A percentile compares a stretch with the other conserved stretches of the same genome.
phyloP scores from a whole-genome alignment of 2,329 filamentous ascomycete species.

The Exutisphaerella laricina region DNA sequence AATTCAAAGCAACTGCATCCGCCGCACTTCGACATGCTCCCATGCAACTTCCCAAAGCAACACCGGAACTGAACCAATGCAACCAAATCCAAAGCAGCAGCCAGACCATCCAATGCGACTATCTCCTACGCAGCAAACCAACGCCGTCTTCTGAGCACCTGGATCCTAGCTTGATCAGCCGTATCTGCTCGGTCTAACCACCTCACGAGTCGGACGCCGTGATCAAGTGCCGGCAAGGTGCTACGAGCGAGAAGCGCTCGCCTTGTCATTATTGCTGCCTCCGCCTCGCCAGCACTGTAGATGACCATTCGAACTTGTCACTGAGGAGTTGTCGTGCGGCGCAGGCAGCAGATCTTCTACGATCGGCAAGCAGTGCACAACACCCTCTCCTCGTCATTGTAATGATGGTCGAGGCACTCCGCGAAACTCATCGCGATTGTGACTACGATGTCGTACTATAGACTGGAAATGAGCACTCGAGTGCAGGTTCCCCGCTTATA shows the following conservation, averaged over 20 bases:
- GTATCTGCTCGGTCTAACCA: slow-evolving; percentile 1
- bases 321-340: too few species aligned
- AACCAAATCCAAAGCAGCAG: neutral
- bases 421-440: slow-evolving; percentile 1
- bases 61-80: neutral
- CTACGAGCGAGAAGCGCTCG: neutral
- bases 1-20: neutral
- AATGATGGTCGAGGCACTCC: too few species aligned
- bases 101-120: neutral
- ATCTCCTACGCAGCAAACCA: neutral
- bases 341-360: neutral
- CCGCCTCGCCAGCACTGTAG: too few species aligned
- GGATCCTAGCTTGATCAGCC: too few species aligned
- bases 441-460: neutral
- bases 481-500: neutral
- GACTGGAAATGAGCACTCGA: neutral
- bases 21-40: neutral
- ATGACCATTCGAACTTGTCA: too few species aligned
- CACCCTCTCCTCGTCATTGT: too few species aligned
- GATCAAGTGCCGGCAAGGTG: neutral
- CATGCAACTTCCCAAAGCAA: neutral
- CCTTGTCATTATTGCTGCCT: too few species aligned
- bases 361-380: neutral
- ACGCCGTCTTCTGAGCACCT: too few species aligned
- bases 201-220: too few species aligned